These are phyloP conservation scores for Entomophthora muscae DNA, from an alignment of 371 early-diverging fungal genomes.

Conservation along the genomic window DNA sequence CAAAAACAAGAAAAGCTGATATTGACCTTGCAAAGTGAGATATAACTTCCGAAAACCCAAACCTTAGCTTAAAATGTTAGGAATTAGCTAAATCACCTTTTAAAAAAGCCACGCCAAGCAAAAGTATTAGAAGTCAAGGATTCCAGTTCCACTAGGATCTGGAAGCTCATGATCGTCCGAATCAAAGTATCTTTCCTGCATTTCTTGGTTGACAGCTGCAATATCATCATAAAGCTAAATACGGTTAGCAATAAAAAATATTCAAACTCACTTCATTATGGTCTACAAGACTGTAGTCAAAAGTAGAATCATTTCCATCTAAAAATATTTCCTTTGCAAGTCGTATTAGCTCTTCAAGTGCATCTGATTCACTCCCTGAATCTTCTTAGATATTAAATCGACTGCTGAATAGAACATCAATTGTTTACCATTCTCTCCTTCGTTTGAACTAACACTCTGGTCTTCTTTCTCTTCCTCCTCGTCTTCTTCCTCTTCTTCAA, in stretches of 20 bases:
- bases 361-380: background rate
- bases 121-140: background rate
- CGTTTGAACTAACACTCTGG: too few relatives aligned
- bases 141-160: background rate
- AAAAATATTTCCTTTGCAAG: background rate
- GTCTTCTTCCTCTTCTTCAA: background rate
- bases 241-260: background rate
- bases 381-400: background rate
- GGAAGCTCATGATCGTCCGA: background rate
- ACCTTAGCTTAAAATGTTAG: too few relatives aligned
- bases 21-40: too few relatives aligned
- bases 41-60: too few relatives aligned
- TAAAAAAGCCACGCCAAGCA: background rate
- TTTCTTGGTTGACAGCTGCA: background rate
- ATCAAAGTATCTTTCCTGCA: background rate
- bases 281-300: background rate
- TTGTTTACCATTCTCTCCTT: too few relatives aligned
- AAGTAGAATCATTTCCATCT: background rate
- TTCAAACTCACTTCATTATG: background rate
- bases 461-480: background rate
- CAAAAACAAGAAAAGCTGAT: too few relatives aligned
- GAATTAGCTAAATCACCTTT: too few relatives aligned
- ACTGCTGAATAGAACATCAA: too few relatives aligned
- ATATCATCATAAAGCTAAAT: background rate
- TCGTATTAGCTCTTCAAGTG: background rate